Base-by-base conservation (phyloP, 495 filamentous ascomycete species). In the Hypoxylon perforatum region DNA sequence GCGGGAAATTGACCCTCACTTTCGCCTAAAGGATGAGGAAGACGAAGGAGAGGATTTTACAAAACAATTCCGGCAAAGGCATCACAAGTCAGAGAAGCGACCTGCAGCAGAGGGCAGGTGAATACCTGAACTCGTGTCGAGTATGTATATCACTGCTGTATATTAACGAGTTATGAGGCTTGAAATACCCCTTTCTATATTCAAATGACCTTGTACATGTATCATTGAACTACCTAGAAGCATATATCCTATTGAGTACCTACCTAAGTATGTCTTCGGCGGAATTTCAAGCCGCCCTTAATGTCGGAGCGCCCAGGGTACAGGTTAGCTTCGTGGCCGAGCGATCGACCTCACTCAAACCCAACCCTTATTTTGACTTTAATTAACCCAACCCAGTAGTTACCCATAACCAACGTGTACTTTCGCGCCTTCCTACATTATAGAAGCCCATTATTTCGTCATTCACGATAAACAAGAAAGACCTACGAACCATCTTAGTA, bases 101-200 rank as follows among this genome's bases (percentile, higher is more conserved):
- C 15, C 25, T 22, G 23, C 23, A 47, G 19, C 41, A 21, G 11
- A 21, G 4, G 6, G 41, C 12, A 22, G 41, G 41, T 46, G 47
- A 14, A 0, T n/a, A 18, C 11, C 30, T 25, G 15, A 28, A 19
- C 17, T 14, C 10, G 15, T 42, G 2, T 33, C 12, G 14, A 25
- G 36, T 41, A 28, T 25, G 21, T 25, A 41, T 41, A 38, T 44
- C 25, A 6, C 23, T 18, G 15, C 45, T 30, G 17, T 49, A 23
- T 47, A 45, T 52, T 15, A 33, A 53, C 45, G 30, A 41, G 25
- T 49, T 6, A 66, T 51, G 14, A 44, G 49, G 42, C 36, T 38
- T 11, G 18, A 28, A 44, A 54, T 65, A 65, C 62, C 62, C 62
- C 61, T 47, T 38, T 53, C n/a, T 19, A 23, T 22, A 46, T 5